Percentiles rank a stretch among this genome's conserved stretches.
These are phyloP conservation scores for Podaxis sp. DNA, from an alignment of 768 basidiomycete genomes.

Conservation along the genomic window DNA sequence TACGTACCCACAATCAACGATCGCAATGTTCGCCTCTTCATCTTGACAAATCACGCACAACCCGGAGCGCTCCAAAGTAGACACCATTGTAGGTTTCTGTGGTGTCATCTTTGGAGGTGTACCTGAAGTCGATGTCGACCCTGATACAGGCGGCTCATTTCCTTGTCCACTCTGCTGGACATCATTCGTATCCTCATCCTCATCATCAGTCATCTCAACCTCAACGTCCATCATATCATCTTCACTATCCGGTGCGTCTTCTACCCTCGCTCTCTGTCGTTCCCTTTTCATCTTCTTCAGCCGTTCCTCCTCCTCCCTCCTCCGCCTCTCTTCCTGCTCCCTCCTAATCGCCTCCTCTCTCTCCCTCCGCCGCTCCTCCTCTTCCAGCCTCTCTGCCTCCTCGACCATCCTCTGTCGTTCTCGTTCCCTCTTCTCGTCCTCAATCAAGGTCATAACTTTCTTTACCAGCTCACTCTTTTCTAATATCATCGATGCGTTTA, in stretches of 20 bases:
- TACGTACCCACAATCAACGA: constrained; percentile 91
- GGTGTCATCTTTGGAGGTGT: constrained; percentile 25
- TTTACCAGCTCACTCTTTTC: constrained; percentile 86
- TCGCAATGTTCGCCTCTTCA: constrained; percentile 90
- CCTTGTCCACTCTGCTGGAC: not conserved
- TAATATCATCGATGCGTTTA: constrained; percentile 73
- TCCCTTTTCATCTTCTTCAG: constrained; percentile 22
- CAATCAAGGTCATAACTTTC: constrained; percentile 63
- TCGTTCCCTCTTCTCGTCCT: constrained; percentile 59
- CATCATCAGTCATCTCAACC: constrained; percentile 11
- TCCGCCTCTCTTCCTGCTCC: constrained; percentile 19
- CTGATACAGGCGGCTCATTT: not conserved
- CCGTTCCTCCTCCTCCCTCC: constrained; percentile 20
- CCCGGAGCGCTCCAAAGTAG: constrained; percentile 63
- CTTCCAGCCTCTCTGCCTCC: constrained; percentile 44
- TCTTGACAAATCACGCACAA: constrained; percentile 93
- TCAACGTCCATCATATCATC: constrained; percentile 20
- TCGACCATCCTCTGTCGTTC: constrained; percentile 47
- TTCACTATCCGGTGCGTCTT: constrained; percentile 18
- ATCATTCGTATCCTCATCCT: constrained; percentile 4
- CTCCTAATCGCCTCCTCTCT: constrained; percentile 38
- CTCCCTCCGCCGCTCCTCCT: constrained; percentile 36
- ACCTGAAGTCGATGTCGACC: constrained; percentile 7
- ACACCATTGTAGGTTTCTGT: constrained; percentile 35
- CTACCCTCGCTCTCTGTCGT: constrained; percentile 20